A percentile compares a stretch with the other conserved stretches of the same genome.
These are phyloP conservation scores for Pleodorina starrii DNA, from an alignment of 139 green algal genomes.

Conservation along the genomic window DNA sequence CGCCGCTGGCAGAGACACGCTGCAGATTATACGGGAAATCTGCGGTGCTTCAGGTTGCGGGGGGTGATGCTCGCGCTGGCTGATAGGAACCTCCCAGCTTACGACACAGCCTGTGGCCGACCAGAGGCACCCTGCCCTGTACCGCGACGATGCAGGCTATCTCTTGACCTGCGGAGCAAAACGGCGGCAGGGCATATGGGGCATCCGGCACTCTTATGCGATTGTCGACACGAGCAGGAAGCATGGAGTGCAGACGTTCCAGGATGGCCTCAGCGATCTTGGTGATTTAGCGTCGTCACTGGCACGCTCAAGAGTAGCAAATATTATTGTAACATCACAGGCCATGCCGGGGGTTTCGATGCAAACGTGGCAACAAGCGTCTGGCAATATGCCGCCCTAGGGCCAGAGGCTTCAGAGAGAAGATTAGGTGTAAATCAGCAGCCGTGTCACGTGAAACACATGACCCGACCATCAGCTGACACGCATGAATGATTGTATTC, in stretches of 20 bases:
- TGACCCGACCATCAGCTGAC: slow-evolving; percentile 18
- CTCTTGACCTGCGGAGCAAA: not conserved
- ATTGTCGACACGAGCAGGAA: too few relatives aligned
- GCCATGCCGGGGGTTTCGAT: not conserved
- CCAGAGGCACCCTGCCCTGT: too few relatives aligned
- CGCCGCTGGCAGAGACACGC: too few relatives aligned
- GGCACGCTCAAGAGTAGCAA: slow-evolving; percentile 51
- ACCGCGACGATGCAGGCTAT: too few relatives aligned
- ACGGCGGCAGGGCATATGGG: not conserved
- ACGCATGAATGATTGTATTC: slow-evolving; percentile 49
- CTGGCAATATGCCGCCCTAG: too few relatives aligned
- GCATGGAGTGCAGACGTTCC: too few relatives aligned
- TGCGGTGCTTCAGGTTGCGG: too few relatives aligned
- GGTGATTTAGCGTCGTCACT: slow-evolving; percentile 47
- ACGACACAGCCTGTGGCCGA: too few relatives aligned
- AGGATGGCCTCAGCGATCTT: slow-evolving; percentile 47
- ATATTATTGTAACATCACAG: slow-evolving; percentile 40
- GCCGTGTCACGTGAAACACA: not conserved
- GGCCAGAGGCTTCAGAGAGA: slow-evolving; percentile 36
- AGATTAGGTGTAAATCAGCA: slow-evolving; percentile 40
- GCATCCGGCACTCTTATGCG: not conserved
- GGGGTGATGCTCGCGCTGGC: too few relatives aligned
- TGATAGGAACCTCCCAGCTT: too few relatives aligned
- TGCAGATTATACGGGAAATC: too few relatives aligned
- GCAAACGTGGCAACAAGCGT: too few relatives aligned